Percentiles rank a stretch among this genome's conserved stretches.
Evolutionary conservation across 495 filamentous ascomycete genomes (phyloP).

Genomic region (Opeltia flavorubescens): DNA sequence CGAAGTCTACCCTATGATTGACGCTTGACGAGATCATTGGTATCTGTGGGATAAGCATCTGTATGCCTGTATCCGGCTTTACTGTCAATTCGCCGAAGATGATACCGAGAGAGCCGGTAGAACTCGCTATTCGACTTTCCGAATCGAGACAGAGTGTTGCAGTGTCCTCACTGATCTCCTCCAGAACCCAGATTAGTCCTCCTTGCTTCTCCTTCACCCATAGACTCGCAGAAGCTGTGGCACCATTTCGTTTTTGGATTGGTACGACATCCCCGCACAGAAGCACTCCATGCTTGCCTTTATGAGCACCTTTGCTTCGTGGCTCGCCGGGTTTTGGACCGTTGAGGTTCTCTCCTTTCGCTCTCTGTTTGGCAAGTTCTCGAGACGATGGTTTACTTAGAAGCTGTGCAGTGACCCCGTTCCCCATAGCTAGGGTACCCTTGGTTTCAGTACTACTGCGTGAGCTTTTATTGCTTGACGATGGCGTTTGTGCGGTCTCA

Average conservation of each 20-base stretch:
- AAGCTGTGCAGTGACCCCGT: slow-evolving; percentile 72
- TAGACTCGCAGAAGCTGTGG: slow-evolving; percentile 78
- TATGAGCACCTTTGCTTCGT: slow-evolving; percentile 40
- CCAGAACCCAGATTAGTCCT: slow-evolving; percentile 90
- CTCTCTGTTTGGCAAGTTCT: slow-evolving; percentile 20
- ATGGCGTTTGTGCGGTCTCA: slow-evolving; percentile 19
- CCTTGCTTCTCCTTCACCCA: slow-evolving; percentile 97
- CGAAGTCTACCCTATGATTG: slow-evolving; percentile 50
- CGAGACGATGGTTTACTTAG: slow-evolving; percentile 80
- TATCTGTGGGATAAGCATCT: slow-evolving; percentile 62
- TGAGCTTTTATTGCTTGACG: slow-evolving; percentile 25
- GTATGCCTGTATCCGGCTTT: slow-evolving; percentile 52
- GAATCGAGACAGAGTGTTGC: slow-evolving; percentile 59
- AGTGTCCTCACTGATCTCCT: slow-evolving; percentile 93
- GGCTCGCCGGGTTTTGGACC: slow-evolving; percentile 45
- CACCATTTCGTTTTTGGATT: slow-evolving; percentile 87
- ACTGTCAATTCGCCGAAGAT: slow-evolving; percentile 69
- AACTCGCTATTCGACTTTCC: slow-evolving; percentile 51
- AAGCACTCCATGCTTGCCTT: slow-evolving; percentile 68
- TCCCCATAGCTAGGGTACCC: slow-evolving; percentile 47
- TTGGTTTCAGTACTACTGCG: slow-evolving; percentile 31
- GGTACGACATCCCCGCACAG: slow-evolving; percentile 95
- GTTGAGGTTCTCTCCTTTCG: slow-evolving; percentile 36
- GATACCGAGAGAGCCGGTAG: slow-evolving; percentile 52
- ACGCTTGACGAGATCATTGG: slow-evolving; percentile 55